Conservation (phyloP, 2,329 filamentous ascomycete species). For the Trichoderma koningii region DNA sequence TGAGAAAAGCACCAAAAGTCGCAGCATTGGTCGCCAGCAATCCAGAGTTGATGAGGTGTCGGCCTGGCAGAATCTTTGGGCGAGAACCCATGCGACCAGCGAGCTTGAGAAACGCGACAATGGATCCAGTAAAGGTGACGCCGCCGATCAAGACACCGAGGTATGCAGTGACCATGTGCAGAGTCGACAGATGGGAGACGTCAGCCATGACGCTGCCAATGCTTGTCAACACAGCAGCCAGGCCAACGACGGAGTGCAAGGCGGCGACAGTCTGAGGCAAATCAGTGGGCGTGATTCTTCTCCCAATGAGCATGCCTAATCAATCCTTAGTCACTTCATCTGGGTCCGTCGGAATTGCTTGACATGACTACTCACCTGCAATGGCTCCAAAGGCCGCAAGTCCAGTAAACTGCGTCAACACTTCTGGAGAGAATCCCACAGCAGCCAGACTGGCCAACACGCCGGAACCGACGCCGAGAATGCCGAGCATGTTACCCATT, state of each 20-base stretch:
- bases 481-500: constrained; percentile 82
- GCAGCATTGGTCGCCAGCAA: constrained; percentile 75
- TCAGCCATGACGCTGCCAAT: constrained; percentile 82
- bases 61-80: constrained; percentile 70
- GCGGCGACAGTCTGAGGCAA: constrained; percentile 88
- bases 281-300: constrained; percentile 83
- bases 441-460: constrained; percentile 81
- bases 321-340: constrained; percentile 13
- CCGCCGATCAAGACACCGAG: constrained; percentile 83
- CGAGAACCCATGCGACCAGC: constrained; percentile 79
- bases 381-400: constrained; percentile 73
- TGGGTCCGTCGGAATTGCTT: neutral
- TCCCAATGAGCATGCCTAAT: constrained; percentile 71
- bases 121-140: constrained; percentile 86
- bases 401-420: constrained; percentile 75
- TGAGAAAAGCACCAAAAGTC: constrained; percentile 81
- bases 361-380: constrained; percentile 46
- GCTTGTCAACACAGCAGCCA: constrained; percentile 85
- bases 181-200: constrained; percentile 68
- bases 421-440: constrained; percentile 76
- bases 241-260: constrained; percentile 84
- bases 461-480: constrained; percentile 80
- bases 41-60: constrained; percentile 73
- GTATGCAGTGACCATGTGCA: constrained; percentile 85
- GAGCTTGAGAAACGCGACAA: constrained; percentile 87